Evolutionary conservation across 2,329 filamentous ascomycete genomes (phyloP), one percentile per base, ranked within the genome.

Genomic region (Neonectria coccinea): DNA sequence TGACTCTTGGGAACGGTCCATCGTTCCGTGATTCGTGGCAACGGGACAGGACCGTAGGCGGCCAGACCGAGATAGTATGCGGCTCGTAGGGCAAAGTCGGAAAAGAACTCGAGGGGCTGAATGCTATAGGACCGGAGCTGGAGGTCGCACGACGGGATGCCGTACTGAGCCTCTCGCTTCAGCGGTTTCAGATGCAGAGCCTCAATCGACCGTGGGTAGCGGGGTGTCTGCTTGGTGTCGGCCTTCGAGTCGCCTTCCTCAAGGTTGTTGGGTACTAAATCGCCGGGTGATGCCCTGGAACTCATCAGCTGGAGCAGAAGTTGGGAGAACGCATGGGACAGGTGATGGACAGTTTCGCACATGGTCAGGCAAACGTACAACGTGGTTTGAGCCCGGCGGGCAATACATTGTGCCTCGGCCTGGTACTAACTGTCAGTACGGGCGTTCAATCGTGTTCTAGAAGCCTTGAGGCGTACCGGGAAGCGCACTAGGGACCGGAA

Each of bases 21-120:
- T 73, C 94, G 89, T 83, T 99, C 93, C 16, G 88, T 92, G 69
- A 95, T 93, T 62, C 91, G 89, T 1, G 96, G 96, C 18, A 99
- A 84, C 11, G 95, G 93, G 6, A 96, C 85, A 6, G 96, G 94
- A 0, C 96, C 96, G 51, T 88, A 92, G 3, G 94, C 94, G 10
- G 94, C 91, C 2, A 99, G 89, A 18, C 91, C 89, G 45, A 97
- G 88, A 81, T 95, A 99, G 82, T 98, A 99, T 60, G 96, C 96
- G 4, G 94, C 94, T 70, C 96, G 92, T 59, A 98, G 84, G 54
- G 94, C 94, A 78, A 99, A 98, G 82, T 99, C 96, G 79, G 91
- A 86, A 77, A 97, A 97, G 82, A 97, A 94, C 74, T 97, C 93
- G 64, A 99, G 88, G 72, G 97, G 96, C 64, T 94, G 93, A 39